Evolutionary conservation across 2,329 filamentous ascomycete species (phyloP).

Genomic region (Scedosporium aurantiacum): DNA sequence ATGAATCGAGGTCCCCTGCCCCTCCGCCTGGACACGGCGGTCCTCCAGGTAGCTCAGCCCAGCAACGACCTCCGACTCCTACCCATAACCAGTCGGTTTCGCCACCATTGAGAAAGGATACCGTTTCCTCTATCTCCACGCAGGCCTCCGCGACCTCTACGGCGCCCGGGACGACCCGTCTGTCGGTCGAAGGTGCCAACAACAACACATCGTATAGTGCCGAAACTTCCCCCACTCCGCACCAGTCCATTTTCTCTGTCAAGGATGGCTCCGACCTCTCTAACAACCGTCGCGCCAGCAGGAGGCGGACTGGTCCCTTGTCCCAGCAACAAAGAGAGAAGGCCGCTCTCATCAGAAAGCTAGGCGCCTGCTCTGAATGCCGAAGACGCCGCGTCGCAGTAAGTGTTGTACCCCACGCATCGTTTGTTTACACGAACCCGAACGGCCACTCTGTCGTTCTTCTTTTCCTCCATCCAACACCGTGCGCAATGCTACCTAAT

Average conservation of each 20-base stretch:
- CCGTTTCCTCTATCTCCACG: conserved; percentile 41
- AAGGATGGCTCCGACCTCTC: conserved; percentile 44
- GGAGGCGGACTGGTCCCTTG: conserved; percentile 47
- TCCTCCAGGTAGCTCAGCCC: conserved; percentile 14
- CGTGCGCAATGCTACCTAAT: neutral
- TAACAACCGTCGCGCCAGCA: conserved; percentile 42
- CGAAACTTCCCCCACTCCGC: conserved; percentile 38
- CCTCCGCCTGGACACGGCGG: conserved; percentile 11
- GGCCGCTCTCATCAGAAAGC: conserved; percentile 47
- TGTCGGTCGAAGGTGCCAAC: conserved; percentile 17
- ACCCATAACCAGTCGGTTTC: conserved; percentile 17
- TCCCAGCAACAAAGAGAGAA: conserved; percentile 47
- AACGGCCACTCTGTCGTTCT: neutral
- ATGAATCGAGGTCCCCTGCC: conserved; percentile 15
- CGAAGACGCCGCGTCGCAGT: conserved; percentile 46
- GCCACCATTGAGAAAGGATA: conserved; percentile 33
- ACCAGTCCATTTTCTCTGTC: conserved; percentile 43
- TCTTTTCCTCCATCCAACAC: conserved; percentile 2
- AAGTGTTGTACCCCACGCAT: conserved; percentile 22
- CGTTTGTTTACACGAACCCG: neutral
- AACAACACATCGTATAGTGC: conserved; percentile 18
- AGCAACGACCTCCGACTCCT: conserved; percentile 13
- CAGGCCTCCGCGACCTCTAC: conserved; percentile 32
- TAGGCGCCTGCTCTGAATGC: conserved; percentile 47
- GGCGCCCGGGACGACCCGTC: conserved; percentile 14